Percentiles rank a stretch among this genome's conserved stretches.
These are phyloP conservation scores for Phytopythium boreale DNA, from an alignment of 352 stramenopile species.

Conservation along the genomic window DNA sequence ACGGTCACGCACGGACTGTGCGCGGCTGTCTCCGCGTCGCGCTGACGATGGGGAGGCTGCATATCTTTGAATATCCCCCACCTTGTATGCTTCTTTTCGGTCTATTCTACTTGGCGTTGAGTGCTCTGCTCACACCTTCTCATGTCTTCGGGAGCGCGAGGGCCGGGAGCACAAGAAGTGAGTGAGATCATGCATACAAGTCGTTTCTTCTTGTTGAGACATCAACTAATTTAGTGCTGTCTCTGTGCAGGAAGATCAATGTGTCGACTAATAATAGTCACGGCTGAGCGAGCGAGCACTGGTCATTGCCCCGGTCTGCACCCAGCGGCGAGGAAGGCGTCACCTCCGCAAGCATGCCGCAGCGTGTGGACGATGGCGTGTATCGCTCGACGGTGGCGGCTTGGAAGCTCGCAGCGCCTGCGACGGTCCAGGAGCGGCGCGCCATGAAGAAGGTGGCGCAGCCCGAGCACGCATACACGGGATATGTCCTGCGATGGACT, in stretches of 20 bases:
- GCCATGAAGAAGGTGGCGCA: conserved; percentile 65
- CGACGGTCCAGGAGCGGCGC: conserved; percentile 50
- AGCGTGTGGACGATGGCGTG: neutral
- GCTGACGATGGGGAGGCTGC: neutral
- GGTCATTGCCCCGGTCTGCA: neutral
- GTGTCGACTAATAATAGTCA: neutral
- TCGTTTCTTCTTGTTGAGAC: neutral
- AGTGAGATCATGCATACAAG: neutral
- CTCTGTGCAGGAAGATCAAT: too few relatives aligned
- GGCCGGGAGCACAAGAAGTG: neutral
- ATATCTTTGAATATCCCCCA: neutral
- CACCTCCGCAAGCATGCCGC: conserved; percentile 4
- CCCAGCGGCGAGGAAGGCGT: neutral
- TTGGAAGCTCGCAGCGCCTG: conserved; percentile 24
- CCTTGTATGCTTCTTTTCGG: neutral
- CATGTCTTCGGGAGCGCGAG: neutral
- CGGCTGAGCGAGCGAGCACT: too few relatives aligned
- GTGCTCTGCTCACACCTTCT: neutral
- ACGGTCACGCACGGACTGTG: too few relatives aligned
- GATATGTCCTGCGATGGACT: conserved; percentile 27
- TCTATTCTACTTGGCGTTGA: neutral
- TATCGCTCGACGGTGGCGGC: conserved; percentile 11
- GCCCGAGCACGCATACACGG: conserved; percentile 70
- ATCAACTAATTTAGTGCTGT: too few relatives aligned
- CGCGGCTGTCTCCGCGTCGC: neutral